Evolutionary conservation across 225 moss, liverwort and hornwort genomes (phyloP).

Genomic region (Neckera pumila): DNA sequence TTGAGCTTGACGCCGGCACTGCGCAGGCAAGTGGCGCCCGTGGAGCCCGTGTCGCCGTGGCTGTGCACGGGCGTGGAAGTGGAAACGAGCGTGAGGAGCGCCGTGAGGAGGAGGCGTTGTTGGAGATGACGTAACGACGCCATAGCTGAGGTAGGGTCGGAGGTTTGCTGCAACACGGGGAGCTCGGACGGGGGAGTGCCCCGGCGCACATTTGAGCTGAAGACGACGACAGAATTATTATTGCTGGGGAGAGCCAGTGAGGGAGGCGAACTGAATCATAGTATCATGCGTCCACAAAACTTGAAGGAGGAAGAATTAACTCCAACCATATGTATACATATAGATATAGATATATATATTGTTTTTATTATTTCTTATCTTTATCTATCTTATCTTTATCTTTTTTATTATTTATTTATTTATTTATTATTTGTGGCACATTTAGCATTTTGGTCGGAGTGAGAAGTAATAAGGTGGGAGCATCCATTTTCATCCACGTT

Average conservation of each 20-base stretch:
- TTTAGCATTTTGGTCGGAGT: no score
- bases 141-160: background rate
- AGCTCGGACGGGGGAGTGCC: background rate
- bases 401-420: background rate
- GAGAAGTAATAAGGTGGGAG: no score
- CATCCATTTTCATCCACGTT: no score
- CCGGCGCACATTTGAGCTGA: background rate
- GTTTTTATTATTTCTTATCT: no score
- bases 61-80: background rate
- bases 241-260: background rate
- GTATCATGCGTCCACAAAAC: background rate
- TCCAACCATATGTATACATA: background rate
- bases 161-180: background rate
- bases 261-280: background rate
- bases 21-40: constrained; percentile 38
- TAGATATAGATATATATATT: background rate
- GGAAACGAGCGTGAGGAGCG: background rate
- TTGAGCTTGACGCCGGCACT: constrained; percentile 48
- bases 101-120: background rate
- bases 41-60: constrained; percentile 36
- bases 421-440: background rate
- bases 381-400: background rate
- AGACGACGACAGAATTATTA: background rate
- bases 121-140: background rate
- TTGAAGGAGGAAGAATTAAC: background rate